These are phyloP conservation scores for Medicago arabica DNA, from an alignment of 306 rosid genomes.

Conservation along the genomic window DNA sequence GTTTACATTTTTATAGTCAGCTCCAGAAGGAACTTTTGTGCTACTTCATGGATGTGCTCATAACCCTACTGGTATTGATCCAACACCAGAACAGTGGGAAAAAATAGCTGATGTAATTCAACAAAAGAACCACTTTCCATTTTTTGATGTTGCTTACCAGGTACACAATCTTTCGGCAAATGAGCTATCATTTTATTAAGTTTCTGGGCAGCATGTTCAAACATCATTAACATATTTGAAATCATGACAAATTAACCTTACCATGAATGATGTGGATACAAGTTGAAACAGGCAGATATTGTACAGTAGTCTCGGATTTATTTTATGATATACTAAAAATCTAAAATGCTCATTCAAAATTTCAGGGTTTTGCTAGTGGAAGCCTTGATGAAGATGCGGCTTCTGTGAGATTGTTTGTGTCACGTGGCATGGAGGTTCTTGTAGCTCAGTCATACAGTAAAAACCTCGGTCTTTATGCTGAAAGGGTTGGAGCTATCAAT, in stretches of 20 bases:
- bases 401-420: constrained; percentile 87
- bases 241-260: constrained; percentile 25
- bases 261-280: constrained; percentile 4
- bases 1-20: constrained; percentile 58
- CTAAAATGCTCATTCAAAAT: constrained; percentile 33
- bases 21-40: constrained; percentile 94
- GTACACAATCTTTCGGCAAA: constrained; percentile 48
- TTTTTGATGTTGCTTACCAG: constrained; percentile 99
- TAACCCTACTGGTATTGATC: constrained; percentile 99
- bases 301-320: constrained; percentile 5
- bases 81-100: constrained; percentile 92
- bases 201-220: constrained; percentile 11
- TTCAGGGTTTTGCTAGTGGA: constrained; percentile 99
- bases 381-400: constrained; percentile 92
- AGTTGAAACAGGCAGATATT: neutral
- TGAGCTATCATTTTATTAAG: constrained; percentile 16
- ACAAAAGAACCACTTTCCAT: constrained; percentile 83
- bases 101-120: constrained; percentile 90
- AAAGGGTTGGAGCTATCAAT: constrained; percentile 97
- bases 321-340: constrained; percentile 13
- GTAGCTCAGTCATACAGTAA: constrained; percentile 98
- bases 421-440: constrained; percentile 89
- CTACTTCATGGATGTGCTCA: constrained; percentile 99
- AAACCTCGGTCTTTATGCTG: constrained; percentile 97
- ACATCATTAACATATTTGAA: constrained; percentile 9